Evolutionary conservation across 2,329 filamentous ascomycete genomes (phyloP), one percentile per base, ranked within the genome.

Genomic region (Blumeria graminis): DNA sequence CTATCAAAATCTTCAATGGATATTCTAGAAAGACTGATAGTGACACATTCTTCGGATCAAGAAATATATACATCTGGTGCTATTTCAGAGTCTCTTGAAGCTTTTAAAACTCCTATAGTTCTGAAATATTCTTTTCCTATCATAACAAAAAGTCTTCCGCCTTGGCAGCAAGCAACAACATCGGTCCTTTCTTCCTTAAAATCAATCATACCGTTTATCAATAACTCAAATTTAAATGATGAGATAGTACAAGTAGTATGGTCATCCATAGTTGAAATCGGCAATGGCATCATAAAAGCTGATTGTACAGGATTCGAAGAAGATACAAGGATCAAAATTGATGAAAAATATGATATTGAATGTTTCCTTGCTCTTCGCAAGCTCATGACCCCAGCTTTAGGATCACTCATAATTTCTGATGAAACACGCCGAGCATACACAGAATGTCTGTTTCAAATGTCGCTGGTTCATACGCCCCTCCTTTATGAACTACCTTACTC

Each of bases 1-100:
- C 77, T 96, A 65, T 87, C 89, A 0, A 94, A 92, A 67, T 78
- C 78, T 18, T 80, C 83, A 58, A 92, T 94, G 75, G 71, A 74
- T 1, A 76, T 87, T 50, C 68, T 93, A 1, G 74, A 84, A 60
- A 70, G 69, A 0, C 69, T 86, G 1, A 71, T 83, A 3, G 68
- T 78, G 3, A 69, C 72, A 14, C 80, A 86, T 60, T 75, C 78
- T 0, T 67, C 70, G 0, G 78, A 84, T 28, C 64, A 71, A n/a
- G 78, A 84, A 38, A 77, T 94, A 0, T 88, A 89, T 63, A 71
- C 70, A 1, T 80, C 79, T 48, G 80, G 80, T 0, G 80, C 86
- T 0, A 73, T 93, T 28, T 68, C 77, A 1, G 72, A 75, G 6
- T 79, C 80, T 0, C 68, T 96, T 5, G 71, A 74, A 3, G 81